phyloP scores from a whole-genome alignment of 2,329 filamentous ascomycete genomes.

The Colletotrichum aenigma region DNA sequence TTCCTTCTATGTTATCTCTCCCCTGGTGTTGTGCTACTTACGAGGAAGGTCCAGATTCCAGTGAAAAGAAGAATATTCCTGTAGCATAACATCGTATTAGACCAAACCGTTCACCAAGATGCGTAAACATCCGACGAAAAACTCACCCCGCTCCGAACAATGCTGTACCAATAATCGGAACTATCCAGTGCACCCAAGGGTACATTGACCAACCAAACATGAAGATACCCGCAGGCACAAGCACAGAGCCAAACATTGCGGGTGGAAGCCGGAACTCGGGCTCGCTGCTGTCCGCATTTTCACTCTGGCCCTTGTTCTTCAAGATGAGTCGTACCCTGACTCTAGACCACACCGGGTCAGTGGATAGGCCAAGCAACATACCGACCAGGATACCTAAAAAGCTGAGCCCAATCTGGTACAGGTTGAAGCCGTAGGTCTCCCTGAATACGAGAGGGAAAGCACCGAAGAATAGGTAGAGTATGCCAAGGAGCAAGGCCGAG shows the following conservation, averaged over 20 bases:
- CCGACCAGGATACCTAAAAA: slow-evolving; percentile 76
- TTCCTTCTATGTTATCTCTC: not conserved
- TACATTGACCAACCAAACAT: slow-evolving; percentile 90
- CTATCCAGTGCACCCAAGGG: slow-evolving; percentile 75
- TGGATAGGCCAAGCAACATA: slow-evolving; percentile 65
- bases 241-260: slow-evolving; percentile 72
- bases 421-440: slow-evolving; percentile 74
- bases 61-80: slow-evolving; percentile 80
- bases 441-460: slow-evolving; percentile 83
- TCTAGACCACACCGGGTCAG: slow-evolving; percentile 69
- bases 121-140: no score
- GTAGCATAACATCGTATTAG: not conserved
- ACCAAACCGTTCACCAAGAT: not conserved
- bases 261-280: slow-evolving; percentile 87
- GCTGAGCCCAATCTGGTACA: slow-evolving; percentile 80
- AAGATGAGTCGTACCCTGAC: slow-evolving; percentile 63
- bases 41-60: slow-evolving; percentile 88
- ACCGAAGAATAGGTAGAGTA: slow-evolving; percentile 90
- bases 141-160: slow-evolving; percentile 75
- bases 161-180: slow-evolving; percentile 74
- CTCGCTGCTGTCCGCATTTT: slow-evolving; percentile 66
- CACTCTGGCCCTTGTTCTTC: slow-evolving; percentile 54
- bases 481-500: slow-evolving; percentile 83
- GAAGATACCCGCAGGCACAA: slow-evolving; percentile 84
- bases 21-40: slow-evolving; percentile 42